Percentiles rank a stretch among this genome's conserved stretches.
These are phyloP conservation scores for Colletotrichum tropicicola DNA, from an alignment of 2,329 filamentous ascomycete species.

Conservation along the genomic window DNA sequence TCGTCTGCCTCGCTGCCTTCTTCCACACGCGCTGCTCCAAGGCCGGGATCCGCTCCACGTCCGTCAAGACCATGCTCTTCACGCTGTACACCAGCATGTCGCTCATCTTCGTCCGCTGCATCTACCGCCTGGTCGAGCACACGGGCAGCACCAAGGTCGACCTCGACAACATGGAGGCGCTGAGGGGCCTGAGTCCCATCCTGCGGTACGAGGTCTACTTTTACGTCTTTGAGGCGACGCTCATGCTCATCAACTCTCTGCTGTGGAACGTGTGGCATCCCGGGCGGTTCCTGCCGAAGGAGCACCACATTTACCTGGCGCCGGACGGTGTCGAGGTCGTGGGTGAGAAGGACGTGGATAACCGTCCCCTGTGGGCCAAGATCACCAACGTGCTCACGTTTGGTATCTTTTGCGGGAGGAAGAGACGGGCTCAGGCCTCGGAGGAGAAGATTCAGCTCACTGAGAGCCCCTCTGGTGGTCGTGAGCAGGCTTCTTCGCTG, in stretches of 20 bases:
- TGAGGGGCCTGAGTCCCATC: conserved; percentile 48
- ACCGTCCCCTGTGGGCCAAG: background rate
- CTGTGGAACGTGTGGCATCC: conserved; percentile 62
- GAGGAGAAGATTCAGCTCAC: background rate
- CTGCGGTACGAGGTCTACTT: conserved; percentile 67
- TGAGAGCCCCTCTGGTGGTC: background rate
- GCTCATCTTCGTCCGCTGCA: conserved; percentile 57
- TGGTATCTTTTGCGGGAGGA: background rate
- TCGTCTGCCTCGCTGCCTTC: conserved; percentile 50
- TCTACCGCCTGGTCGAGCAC: conserved; percentile 60
- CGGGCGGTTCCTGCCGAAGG: conserved; percentile 57
- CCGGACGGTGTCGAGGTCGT: conserved; percentile 47
- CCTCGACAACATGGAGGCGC: background rate
- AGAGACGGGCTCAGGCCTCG: background rate
- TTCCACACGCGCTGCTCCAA: conserved; percentile 52
- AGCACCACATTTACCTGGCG: conserved; percentile 58
- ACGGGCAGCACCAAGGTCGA: conserved; percentile 36
- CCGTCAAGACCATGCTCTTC: conserved; percentile 38
- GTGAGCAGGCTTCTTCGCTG: background rate
- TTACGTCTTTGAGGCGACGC: conserved; percentile 62
- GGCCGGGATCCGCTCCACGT: conserved; percentile 25
- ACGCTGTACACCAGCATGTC: conserved; percentile 52
- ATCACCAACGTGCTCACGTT: background rate
- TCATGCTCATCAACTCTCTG: conserved; percentile 61
- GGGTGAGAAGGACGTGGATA: background rate